Evolutionary conservation across 345 rosid species (phyloP).

Genomic region (Cardiospermum halicacabum): DNA sequence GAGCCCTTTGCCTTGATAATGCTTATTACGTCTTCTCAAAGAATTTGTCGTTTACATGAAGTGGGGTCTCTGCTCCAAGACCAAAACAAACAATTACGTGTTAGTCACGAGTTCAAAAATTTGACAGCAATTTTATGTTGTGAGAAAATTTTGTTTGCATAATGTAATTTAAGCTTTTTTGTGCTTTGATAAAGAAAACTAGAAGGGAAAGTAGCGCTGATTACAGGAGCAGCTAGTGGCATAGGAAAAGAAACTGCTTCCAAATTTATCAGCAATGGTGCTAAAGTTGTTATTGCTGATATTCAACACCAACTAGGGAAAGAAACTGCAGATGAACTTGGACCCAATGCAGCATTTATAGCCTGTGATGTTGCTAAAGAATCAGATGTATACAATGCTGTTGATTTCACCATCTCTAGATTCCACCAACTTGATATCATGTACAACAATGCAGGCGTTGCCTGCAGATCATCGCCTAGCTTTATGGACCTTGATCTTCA

Average conservation of each 20-base stretch:
- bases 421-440: slow-evolving; percentile 58
- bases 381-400: slow-evolving; percentile 58
- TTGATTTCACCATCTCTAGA: slow-evolving; percentile 51
- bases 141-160: background rate
- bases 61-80: too few species aligned
- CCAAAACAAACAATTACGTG: too few species aligned
- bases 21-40: too few species aligned
- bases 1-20: too few species aligned
- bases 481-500: slow-evolving; percentile 64
- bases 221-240: slow-evolving; percentile 91
- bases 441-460: slow-evolving; percentile 82
- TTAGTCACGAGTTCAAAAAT: too few species aligned
- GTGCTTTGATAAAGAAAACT: slow-evolving; percentile 40
- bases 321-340: slow-evolving; percentile 52
- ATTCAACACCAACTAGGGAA: slow-evolving; percentile 50
- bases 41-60: too few species aligned
- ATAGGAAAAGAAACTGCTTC: slow-evolving; percentile 77
- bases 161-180: slow-evolving; percentile 1
- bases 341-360: slow-evolving; percentile 49
- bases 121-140: too few species aligned
- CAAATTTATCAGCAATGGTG: slow-evolving; percentile 64
- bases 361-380: slow-evolving; percentile 73
- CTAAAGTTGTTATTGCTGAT: slow-evolving; percentile 78
- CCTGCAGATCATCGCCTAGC: slow-evolving; percentile 57
- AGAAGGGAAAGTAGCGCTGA: slow-evolving; percentile 76